phyloP scores from a whole-genome alignment of 2,329 filamentous ascomycete species.

The Thermoascus crustaceus region DNA sequence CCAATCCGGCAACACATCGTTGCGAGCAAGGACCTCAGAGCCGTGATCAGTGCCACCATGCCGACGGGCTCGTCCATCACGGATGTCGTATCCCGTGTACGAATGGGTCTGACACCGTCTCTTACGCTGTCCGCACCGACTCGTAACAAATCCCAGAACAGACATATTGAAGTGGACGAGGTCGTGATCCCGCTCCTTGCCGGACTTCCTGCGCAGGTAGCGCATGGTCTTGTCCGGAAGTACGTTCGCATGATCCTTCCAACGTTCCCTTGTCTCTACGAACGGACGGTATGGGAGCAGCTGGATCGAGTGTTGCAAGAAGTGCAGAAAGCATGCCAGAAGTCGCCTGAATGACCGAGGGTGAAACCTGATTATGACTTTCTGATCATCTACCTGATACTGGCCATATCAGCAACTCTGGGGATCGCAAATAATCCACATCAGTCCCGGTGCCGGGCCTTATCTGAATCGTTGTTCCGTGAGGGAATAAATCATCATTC shows the following conservation, averaged over 20 bases:
- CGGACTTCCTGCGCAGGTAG: constrained; percentile 15
- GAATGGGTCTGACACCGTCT: constrained; percentile 27
- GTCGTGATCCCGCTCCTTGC: constrained; percentile 16
- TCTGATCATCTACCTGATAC: constrained; percentile 23
- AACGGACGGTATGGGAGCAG: constrained; percentile 19
- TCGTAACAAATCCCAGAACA: constrained; percentile 11
- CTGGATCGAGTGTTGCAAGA: constrained; percentile 13
- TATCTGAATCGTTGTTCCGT: constrained; percentile 23
- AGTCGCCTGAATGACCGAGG: constrained; percentile 5
- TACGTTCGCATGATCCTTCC: constrained; percentile 23
- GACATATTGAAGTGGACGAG: constrained; percentile 6
- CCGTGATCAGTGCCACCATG: constrained; percentile 21
- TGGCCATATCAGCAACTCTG: constrained; percentile 24
- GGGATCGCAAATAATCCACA: constrained; percentile 24
- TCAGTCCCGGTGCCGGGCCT: constrained; percentile 22
- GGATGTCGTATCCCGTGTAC: constrained; percentile 21
- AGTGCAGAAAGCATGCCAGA: constrained; percentile 7
- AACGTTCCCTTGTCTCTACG: constrained; percentile 21
- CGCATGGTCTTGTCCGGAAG: constrained; percentile 22
- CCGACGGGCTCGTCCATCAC: constrained; percentile 21
- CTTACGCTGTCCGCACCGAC: constrained; percentile 14
- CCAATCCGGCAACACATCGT: constrained; percentile 18
- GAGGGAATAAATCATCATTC: constrained; percentile 26
- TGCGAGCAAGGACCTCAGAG: constrained; percentile 18
- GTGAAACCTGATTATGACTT: constrained; percentile 22